Base-by-base conservation (phyloP, 345 rosid species). In the Aurinia saxatilis region DNA sequence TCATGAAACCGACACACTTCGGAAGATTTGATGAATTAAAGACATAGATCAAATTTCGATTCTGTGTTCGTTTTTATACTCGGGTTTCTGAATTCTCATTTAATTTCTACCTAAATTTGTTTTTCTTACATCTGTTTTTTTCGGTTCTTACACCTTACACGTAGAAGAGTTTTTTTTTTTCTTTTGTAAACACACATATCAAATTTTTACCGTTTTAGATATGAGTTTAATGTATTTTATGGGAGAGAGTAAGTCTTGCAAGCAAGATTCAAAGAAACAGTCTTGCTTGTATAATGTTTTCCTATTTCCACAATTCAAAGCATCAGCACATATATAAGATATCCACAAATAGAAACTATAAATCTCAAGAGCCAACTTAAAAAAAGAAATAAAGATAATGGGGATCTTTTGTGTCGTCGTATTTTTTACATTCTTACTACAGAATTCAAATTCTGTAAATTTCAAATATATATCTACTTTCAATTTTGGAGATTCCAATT, bases 401-500 rank as follows among this genome's bases (percentile, higher is more conserved):
- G 6, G 6, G 6, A 41, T 56, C 47, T 6, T 50, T 38, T 63
- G 38, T 40, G 13, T 71, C 37, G 1, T 49, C 8, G 0, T 70
- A 15, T 47, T 63, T 2, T 6, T 57, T 29, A 38, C 31, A 52
- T 21, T 48, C 11, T 23, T 31, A 16, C 30, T 73, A 41, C 31
- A 65, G 0, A 11, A 7, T 3, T 60, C 75, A 17, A 56, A 16
- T 13, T 70, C 90, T 0, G 10, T 68, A 9, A 73, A 78, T 29
- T 78, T 79, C 69, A 56, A 80, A 3, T 81, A 76, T 59, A 63
- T 79, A 1, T 60, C 85, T 3, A 81, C 75, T 47, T 84, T 84
- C 78, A 82, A 80, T 72, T 89, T 86, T 16, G 91, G 96, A 39
- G 95, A 84, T 58, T 86, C 95, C 0, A 86, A 81, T 58, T 84